Conservation (phyloP, 768 basidiomycete species). For the Termitomyces eurrhizus region DNA sequence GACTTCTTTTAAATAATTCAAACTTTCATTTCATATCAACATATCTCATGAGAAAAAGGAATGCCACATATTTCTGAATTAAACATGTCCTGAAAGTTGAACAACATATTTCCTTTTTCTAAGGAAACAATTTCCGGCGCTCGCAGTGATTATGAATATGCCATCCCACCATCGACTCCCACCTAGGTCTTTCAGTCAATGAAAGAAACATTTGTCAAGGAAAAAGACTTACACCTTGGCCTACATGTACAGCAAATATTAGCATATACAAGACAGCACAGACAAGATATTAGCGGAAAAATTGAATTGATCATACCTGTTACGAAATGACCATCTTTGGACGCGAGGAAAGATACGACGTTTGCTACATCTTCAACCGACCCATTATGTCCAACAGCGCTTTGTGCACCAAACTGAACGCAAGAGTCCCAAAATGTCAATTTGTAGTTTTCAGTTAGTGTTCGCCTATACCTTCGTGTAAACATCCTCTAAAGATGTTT, state of each 20-base stretch:
- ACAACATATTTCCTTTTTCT: too few relatives aligned
- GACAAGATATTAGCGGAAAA: background rate
- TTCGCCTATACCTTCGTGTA: conserved; percentile 3
- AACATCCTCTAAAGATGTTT: background rate
- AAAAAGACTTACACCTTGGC: conserved; percentile 16
- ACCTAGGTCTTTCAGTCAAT: background rate
- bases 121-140: too few relatives aligned
- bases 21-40: too few relatives aligned
- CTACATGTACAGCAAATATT: background rate
- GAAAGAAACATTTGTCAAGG: background rate
- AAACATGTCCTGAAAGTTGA: too few relatives aligned
- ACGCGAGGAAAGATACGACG: conserved; percentile 33
- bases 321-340: conserved; percentile 29
- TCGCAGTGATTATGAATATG: background rate
- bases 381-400: conserved; percentile 17
- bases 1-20: too few relatives aligned
- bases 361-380: conserved; percentile 30
- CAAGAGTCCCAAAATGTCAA: background rate
- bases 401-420: conserved; percentile 1
- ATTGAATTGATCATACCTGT: conserved; percentile 22
- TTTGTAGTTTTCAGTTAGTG: background rate
- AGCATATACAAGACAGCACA: background rate
- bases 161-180: conserved; percentile 9
- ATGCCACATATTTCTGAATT: too few relatives aligned
- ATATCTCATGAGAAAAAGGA: too few relatives aligned